Evolutionary conservation across 139 green algal species (phyloP).

Genomic region (Trebouxia sp.): DNA sequence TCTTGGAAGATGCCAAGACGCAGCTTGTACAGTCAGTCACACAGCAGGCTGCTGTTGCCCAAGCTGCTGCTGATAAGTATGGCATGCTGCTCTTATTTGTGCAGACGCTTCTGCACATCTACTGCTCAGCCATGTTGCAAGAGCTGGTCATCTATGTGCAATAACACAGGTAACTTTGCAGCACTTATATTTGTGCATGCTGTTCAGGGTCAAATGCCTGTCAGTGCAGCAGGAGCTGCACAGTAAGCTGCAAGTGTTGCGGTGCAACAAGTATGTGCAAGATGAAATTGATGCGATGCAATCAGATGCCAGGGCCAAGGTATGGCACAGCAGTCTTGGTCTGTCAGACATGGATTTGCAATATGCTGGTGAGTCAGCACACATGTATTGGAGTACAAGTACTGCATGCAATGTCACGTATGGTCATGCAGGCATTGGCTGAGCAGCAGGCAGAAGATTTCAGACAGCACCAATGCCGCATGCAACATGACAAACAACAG

Average conservation of each 20-base stretch:
- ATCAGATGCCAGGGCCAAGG: no score
- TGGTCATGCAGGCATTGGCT: not conserved
- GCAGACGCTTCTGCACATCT: not conserved
- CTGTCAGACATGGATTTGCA: no score
- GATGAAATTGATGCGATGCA: not conserved
- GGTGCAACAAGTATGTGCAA: not conserved
- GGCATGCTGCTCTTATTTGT: not conserved
- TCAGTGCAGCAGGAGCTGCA: constrained; percentile 12
- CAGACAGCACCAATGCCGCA: not conserved
- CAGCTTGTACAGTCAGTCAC: not conserved
- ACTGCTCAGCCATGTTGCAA: not conserved
- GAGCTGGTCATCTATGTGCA: no score
- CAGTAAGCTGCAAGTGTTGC: constrained; percentile 9
- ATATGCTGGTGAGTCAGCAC: no score
- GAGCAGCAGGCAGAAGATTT: not conserved
- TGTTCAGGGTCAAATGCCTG: not conserved
- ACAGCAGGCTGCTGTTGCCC: not conserved
- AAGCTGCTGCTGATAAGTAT: constrained; percentile 1
- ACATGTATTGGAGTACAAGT: not conserved
- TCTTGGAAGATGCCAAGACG: not conserved
- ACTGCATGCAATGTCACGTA: not conserved
- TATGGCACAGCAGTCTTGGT: no score
- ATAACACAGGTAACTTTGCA: no score
- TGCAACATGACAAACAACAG: not conserved
- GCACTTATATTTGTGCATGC: no score